Base-by-base conservation (phyloP, 257 asterid genomes). In the Solanum okadae region DNA sequence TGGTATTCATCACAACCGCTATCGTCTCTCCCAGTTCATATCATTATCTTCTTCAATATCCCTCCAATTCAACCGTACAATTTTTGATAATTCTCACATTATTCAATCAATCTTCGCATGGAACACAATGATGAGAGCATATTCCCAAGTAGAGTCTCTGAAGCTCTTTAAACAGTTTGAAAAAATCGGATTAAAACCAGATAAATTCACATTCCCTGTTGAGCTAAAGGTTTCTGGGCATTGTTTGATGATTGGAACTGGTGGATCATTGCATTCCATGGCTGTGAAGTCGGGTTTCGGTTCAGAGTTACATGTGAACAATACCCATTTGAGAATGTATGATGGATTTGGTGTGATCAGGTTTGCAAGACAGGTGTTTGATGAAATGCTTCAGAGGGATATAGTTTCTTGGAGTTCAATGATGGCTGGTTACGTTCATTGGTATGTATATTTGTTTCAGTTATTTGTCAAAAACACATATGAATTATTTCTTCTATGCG, bases 31-130 rank as follows among this genome's bases (percentile, higher is more conserved):
- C 49, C 88, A 87, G 63, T 92, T 94, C 88, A 86, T 95, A 29
- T 89, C 90, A 85, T 91, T 91, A 46, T 92, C 97, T 37, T 86
- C 91, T 84, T 87, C 95, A 38, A 77, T 90, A 73, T 94, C 96
- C 44, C 85, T 93, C 73, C 90, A 83, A 89, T 87, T 90, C 87
- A 92, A 93, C 88, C 56, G 93, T 22, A 87, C 34, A 12, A 82
- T 91, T 77, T 94, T 94, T 46, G 56, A 46, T 46, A 46, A 46
- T 46, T 4, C 20, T 46, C 56, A 46, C 56, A 14, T 46, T 0
- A 84, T 76, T 25, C 97, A 95, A 6, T 93, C 94, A 4, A 90
- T 92, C 40, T 95, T 94, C 65, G 92, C 98, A 7, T 88, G 94
- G 94, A 95, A 95, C 89, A 89, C 94, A 38, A 65, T 94, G 22